Base-by-base conservation (phyloP, 140 eudicot genomes). In the Stevia rebaudiana region DNA sequence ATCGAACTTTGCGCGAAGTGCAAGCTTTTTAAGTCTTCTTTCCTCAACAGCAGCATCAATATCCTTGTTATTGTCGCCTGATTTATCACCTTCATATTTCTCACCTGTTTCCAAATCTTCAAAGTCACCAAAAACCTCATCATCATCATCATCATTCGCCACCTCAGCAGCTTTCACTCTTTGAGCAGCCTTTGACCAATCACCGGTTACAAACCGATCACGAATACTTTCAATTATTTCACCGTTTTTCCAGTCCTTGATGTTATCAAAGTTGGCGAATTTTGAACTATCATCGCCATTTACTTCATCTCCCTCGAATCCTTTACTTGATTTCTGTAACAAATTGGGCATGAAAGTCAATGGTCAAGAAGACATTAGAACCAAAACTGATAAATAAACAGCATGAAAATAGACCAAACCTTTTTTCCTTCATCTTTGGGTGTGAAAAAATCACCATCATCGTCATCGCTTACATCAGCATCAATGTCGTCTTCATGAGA, bases 161-260 rank as follows among this genome's bases (percentile, higher is more conserved):
- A 55, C 76, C 61, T 73, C 84, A 42, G 78, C 39, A 44, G 40
- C 75, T 61, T 79, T 60, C 58, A 79, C 82, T 65, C 96, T 55
- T 44, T 70, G 80, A 61, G 87, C 90, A 65, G 98, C 95, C 75
- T 83, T 85, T 46, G 95, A 72, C 98, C 96, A 88, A 62, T 83
- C 96, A 75, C 96, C 96, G 8, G 94, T 92, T 37, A 92, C 98
- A 77, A 92, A 88, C 31, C 89, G 96, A 59, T 88, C 86, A 68
- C 98, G 95, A 41, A 92, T 79, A 64, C 86, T 88, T 80, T 80
- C 82, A 36, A 77, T 57, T 53, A 61, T 50, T 6, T 70, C 84
- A 36, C 71, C 84, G 67, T 67, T 65, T 74, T 73, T 77, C 96
- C 95, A 88, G 67, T 85, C 80, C 52, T 64, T 85, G 16, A 31